A percentile compares a stretch with the other conserved stretches of the same genome.
Evolutionary conservation across 208 protist species (phyloP).

Genomic region (Trypanosoma brucei): DNA sequence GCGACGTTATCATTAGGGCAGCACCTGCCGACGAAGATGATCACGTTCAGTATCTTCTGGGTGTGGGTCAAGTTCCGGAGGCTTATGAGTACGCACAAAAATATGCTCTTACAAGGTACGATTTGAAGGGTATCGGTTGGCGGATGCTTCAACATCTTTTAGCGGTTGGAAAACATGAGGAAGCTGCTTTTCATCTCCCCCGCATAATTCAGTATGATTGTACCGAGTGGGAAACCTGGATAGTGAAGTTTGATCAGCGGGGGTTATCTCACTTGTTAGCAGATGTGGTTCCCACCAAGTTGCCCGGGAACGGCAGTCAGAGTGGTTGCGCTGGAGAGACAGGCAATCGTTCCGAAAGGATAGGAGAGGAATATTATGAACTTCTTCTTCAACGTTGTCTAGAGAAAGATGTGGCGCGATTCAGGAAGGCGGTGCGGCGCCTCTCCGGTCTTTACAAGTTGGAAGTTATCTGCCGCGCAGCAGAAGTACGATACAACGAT

Average conservation of each 20-base stretch:
- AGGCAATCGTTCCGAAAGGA: conserved; percentile 12
- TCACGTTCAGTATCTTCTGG: conserved; percentile 59
- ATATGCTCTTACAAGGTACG: conserved; percentile 24
- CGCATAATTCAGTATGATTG: conserved; percentile 16
- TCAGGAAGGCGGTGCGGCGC: conserved; percentile 26
- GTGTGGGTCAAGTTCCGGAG: conserved; percentile 23
- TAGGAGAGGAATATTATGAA: conserved; percentile 63
- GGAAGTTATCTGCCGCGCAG: conserved; percentile 31
- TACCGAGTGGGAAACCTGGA: conserved; percentile 64
- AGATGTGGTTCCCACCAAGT: conserved; percentile 35
- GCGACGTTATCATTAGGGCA: conserved; percentile 49
- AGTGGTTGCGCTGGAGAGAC: background rate
- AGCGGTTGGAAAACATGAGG: conserved; percentile 16
- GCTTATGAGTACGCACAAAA: conserved; percentile 47
- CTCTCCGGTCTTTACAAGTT: conserved; percentile 28
- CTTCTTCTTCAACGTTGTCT: conserved; percentile 58
- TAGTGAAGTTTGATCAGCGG: conserved; percentile 53
- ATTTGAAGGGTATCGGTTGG: conserved; percentile 15
- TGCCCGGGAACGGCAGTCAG: background rate
- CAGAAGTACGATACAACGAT: conserved; percentile 35
- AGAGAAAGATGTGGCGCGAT: conserved; percentile 31
- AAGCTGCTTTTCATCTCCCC: conserved; percentile 1
- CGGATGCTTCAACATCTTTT: conserved; percentile 16
- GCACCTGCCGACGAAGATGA: conserved; percentile 51
- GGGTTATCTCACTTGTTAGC: conserved; percentile 48